Conservation (phyloP, 2,329 filamentous ascomycete genomes). For the Penicillium sp. region DNA sequence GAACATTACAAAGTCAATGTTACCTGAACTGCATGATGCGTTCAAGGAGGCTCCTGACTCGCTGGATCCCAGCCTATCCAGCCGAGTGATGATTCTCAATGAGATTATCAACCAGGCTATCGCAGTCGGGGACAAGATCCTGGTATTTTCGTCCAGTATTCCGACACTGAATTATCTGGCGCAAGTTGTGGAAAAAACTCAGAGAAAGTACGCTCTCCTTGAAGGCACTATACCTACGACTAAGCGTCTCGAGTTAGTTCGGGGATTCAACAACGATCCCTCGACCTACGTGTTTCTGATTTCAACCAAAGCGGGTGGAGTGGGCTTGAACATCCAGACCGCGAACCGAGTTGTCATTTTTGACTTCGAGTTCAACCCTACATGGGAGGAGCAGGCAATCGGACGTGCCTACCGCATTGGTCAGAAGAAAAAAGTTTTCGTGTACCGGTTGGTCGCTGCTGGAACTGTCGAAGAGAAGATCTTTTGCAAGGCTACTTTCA, state of each 20-base stretch:
- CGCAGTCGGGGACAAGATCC: slow-evolving; percentile 58
- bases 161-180: slow-evolving; percentile 62
- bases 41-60: slow-evolving; percentile 26
- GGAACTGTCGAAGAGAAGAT: slow-evolving; percentile 72
- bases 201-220: slow-evolving; percentile 49
- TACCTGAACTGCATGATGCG: slow-evolving; percentile 28
- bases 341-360: slow-evolving; percentile 82
- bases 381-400: slow-evolving; percentile 75
- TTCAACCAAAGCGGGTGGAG: slow-evolving; percentile 70
- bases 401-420: slow-evolving; percentile 79
- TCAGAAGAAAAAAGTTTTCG: slow-evolving; percentile 68
- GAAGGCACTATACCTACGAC: slow-evolving; percentile 56
- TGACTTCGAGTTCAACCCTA: slow-evolving; percentile 73
- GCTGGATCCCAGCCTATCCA: slow-evolving; percentile 49
- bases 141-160: slow-evolving; percentile 71
- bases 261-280: slow-evolving; percentile 56
- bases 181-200: slow-evolving; percentile 44
- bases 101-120: slow-evolving; percentile 61
- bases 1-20: neutral
- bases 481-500: slow-evolving; percentile 69
- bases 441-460: slow-evolving; percentile 70
- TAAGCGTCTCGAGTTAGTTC: slow-evolving; percentile 55
- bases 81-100: slow-evolving; percentile 60
- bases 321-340: slow-evolving; percentile 73
- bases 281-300: slow-evolving; percentile 61